Evolutionary conservation across 2,329 filamentous ascomycete genomes (phyloP).

Genomic region (Chaetomiaceae sp.): DNA sequence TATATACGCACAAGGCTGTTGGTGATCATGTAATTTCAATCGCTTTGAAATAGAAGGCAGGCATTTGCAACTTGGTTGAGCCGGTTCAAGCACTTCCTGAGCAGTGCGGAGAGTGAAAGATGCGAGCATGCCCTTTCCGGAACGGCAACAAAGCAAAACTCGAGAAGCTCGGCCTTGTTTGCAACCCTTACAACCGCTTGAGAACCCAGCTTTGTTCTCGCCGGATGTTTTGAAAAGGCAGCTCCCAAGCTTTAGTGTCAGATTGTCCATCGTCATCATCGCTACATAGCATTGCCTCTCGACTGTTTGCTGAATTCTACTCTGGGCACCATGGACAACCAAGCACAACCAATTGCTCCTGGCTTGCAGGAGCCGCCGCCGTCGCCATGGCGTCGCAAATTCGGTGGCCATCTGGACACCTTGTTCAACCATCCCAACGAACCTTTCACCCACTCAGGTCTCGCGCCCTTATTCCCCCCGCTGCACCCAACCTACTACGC

Average conservation of each 20-base stretch:
- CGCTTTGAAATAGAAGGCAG: too few species aligned
- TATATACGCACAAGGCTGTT: neutral
- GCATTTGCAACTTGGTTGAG: neutral
- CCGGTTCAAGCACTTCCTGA: neutral
- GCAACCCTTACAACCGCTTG: neutral
- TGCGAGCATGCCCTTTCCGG: neutral
- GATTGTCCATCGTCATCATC: neutral
- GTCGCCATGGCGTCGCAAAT: conserved; percentile 13
- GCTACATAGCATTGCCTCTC: neutral
- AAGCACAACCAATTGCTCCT: neutral
- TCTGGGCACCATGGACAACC: neutral
- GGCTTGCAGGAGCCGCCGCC: neutral
- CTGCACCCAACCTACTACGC: conserved; percentile 6
- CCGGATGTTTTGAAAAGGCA: neutral
- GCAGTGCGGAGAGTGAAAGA: neutral
- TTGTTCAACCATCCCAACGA: neutral
- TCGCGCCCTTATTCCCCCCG: neutral
- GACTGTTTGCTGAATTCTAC: neutral
- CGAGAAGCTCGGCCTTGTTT: neutral
- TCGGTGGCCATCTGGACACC: neutral
- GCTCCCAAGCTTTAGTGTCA: neutral
- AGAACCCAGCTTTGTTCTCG: neutral
- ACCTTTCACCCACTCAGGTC: neutral
- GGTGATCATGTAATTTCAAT: too few species aligned
- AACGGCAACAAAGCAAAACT: conserved; percentile 1